Conservation (phyloP, 768 basidiomycete genomes). For the Podaxis sp. region DNA sequence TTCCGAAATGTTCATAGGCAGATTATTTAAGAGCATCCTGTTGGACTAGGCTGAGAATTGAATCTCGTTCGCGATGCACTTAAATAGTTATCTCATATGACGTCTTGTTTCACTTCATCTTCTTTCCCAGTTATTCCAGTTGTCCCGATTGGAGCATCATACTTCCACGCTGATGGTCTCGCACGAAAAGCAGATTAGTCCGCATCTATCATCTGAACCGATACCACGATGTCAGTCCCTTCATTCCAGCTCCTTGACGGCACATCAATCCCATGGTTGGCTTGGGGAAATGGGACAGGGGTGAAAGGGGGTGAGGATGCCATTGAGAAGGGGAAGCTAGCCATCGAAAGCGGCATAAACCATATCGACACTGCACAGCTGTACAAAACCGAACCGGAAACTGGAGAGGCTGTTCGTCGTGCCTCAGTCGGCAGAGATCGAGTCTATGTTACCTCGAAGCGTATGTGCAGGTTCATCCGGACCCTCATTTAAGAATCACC, state of each 20-base stretch:
- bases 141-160: no score
- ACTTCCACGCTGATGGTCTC: background rate
- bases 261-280: conserved; percentile 46
- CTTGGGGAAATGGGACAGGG: conserved; percentile 49
- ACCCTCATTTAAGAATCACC: background rate
- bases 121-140: no score
- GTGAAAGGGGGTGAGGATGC: conserved; percentile 28
- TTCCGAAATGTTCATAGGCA: no score
- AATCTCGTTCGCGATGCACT: no score
- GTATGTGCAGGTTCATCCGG: conserved; percentile 20
- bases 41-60: no score
- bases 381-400: conserved; percentile 45
- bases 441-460: conserved; percentile 51
- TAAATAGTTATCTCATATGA: no score
- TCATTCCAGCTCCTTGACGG: conserved; percentile 30
- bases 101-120: no score
- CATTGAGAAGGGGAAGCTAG: conserved; percentile 27
- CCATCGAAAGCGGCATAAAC: conserved; percentile 41
- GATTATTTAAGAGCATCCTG: no score
- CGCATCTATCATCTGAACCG: background rate
- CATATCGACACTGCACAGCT: conserved; percentile 55
- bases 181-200: background rate
- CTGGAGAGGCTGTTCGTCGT: conserved; percentile 37
- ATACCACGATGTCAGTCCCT: conserved; percentile 16
- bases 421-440: conserved; percentile 35